A percentile compares a stretch with the other conserved stretches of the same genome.
Conservation (phyloP, 1,139 yeast species). For the Taiozyma sp. region DNA sequence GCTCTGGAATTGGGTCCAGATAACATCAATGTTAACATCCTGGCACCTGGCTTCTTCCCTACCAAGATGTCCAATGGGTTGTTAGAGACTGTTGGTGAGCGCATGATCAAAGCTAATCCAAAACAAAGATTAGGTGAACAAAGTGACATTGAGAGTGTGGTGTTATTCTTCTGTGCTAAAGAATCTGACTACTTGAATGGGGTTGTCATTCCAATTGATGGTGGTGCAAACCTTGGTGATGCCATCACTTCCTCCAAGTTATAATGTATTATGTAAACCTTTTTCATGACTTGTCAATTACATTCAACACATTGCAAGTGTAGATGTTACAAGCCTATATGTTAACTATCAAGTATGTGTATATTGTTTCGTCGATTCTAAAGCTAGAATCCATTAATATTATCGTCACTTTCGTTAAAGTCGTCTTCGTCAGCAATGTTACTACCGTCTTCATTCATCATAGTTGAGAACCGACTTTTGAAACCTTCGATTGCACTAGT, state of each 20-base stretch:
- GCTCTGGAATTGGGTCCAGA: constrained; percentile 64
- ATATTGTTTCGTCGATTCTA: not conserved
- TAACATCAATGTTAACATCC: constrained; percentile 59
- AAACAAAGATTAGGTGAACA: constrained; percentile 59
- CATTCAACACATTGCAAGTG: not conserved
- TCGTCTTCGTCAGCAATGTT: constrained; percentile 2
- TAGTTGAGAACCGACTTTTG: constrained; percentile 8
- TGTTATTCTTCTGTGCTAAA: constrained; percentile 53
- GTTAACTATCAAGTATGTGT: not conserved
- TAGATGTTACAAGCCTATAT: not conserved
- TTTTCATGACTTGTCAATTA: not conserved
- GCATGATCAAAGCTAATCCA: constrained; percentile 50
- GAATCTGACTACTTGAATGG: constrained; percentile 68
- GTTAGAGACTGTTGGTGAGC: constrained; percentile 48
- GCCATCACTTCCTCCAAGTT: constrained; percentile 5
- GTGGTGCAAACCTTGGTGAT: constrained; percentile 44
- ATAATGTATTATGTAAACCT: not conserved
- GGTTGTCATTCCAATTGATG: constrained; percentile 69
- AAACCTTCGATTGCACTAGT: constrained; percentile 13
- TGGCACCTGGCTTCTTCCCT: constrained; percentile 81
- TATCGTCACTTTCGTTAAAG: constrained; percentile 9
- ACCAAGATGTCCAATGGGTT: constrained; percentile 73
- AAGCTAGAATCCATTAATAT: constrained; percentile 1
- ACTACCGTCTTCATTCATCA: constrained; percentile 4
- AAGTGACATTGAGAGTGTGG: constrained; percentile 57